Conservation (phyloP, 352 stramenopile genomes). For the Saprolegnia diclina region DNA sequence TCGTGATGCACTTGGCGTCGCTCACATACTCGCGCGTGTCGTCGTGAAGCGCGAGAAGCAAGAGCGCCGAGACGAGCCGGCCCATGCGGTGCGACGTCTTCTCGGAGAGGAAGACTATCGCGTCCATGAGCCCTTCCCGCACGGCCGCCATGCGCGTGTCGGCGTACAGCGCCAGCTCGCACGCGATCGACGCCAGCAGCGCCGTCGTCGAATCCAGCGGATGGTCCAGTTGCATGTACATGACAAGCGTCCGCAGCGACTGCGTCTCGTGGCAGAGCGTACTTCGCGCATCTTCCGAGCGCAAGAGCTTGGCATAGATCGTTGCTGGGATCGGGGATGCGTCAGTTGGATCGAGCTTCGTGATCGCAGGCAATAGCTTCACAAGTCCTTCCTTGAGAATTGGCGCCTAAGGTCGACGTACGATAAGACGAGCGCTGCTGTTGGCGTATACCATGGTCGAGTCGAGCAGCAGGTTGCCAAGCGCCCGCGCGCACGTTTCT, state of each 20-base stretch:
- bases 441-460: constrained; percentile 38
- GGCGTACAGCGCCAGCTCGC: constrained; percentile 5
- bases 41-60: constrained; percentile 44
- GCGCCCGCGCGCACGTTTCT: constrained; percentile 54
- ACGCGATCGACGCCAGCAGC: constrained; percentile 16
- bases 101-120: constrained; percentile 1
- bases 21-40: constrained; percentile 42
- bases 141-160: constrained; percentile 18
- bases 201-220: constrained; percentile 8
- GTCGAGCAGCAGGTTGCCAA: constrained; percentile 57
- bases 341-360: constrained; percentile 30
- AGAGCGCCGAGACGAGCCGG: constrained; percentile 46
- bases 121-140: constrained; percentile 12
- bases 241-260: constrained; percentile 48
- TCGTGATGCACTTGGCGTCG: constrained; percentile 35
- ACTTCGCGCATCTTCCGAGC: constrained; percentile 38
- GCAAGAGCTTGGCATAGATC: constrained; percentile 55
- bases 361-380: constrained; percentile 52
- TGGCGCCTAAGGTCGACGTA: constrained; percentile 31
- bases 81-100: constrained; percentile 27
- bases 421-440: background rate
- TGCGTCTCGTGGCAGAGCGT: constrained; percentile 41
- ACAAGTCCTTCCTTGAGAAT: constrained; percentile 65
- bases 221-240: constrained; percentile 34
- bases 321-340: constrained; percentile 41